A percentile compares a stretch with the other conserved stretches of the same genome.
Conservation (phyloP, 352 stramenopile genomes). For the Peronospora farinosa region DNA sequence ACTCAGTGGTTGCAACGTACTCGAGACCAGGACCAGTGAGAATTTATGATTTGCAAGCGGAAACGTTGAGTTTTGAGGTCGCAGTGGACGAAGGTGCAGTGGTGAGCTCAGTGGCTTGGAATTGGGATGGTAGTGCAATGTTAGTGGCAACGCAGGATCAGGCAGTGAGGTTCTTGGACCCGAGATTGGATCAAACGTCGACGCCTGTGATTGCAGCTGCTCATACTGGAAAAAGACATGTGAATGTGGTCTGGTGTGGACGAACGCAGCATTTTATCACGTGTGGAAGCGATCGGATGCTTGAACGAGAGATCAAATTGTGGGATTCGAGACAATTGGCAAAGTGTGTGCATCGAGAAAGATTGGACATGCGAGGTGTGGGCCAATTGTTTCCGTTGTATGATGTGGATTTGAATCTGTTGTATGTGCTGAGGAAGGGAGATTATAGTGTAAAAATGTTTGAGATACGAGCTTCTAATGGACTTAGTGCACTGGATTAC, state of each 20-base stretch:
- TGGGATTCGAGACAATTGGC: conserved; percentile 59
- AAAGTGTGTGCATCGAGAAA: conserved; percentile 52
- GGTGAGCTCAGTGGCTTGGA: conserved; percentile 49
- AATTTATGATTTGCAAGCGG: conserved; percentile 42
- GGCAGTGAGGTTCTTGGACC: conserved; percentile 49
- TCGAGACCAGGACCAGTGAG: conserved; percentile 31
- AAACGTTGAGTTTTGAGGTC: conserved; percentile 23
- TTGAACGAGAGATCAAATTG: conserved; percentile 71
- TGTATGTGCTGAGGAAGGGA: conserved; percentile 69
- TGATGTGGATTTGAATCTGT: conserved; percentile 55
- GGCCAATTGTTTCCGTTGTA: conserved; percentile 64
- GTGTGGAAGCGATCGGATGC: conserved; percentile 51
- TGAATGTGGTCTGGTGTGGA: conserved; percentile 57
- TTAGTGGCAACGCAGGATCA: conserved; percentile 41
- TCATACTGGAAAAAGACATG: conserved; percentile 43
- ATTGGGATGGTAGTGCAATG: conserved; percentile 58
- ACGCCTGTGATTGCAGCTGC: conserved; percentile 21
- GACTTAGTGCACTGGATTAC: conserved; percentile 46
- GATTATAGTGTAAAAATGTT: conserved; percentile 55
- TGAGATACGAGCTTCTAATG: conserved; percentile 40
- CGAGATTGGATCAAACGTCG: conserved; percentile 24
- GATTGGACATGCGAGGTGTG: conserved; percentile 52
- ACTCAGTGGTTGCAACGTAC: conserved; percentile 38
- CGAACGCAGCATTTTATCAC: conserved; percentile 49
- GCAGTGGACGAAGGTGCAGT: conserved; percentile 4